phyloP scores from a whole-genome alignment of 306 rosid genomes.

The Rosa chinensis region DNA sequence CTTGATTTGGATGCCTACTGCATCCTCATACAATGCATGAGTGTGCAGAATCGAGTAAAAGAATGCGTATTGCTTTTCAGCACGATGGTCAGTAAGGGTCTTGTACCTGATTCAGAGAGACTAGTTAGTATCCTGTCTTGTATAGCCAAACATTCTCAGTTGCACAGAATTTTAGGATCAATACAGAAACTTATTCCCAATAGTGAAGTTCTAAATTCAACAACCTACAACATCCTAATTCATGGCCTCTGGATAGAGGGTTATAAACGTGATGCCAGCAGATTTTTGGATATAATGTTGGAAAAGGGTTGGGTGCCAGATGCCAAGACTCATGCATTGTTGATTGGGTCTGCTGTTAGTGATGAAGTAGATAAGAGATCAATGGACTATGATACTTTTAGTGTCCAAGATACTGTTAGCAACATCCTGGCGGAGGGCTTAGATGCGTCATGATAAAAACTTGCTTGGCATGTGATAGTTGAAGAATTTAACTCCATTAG shows the following conservation, averaged over 20 bases:
- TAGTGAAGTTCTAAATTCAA: constrained; percentile 44
- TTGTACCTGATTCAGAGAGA: constrained; percentile 57
- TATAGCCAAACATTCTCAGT: constrained; percentile 47
- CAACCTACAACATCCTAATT: constrained; percentile 52
- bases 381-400: constrained; percentile 23
- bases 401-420: constrained; percentile 61
- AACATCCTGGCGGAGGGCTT: constrained; percentile 74
- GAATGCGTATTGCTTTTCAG: constrained; percentile 56
- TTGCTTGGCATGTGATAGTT: not conserved
- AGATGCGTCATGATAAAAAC: constrained; percentile 37
- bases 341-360: constrained; percentile 57
- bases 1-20: constrained; percentile 60
- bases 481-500: not conserved
- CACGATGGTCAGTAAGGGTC: constrained; percentile 61
- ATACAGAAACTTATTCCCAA: constrained; percentile 41
- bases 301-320: constrained; percentile 92
- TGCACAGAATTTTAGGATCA: constrained; percentile 50
- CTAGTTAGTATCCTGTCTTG: constrained; percentile 52
- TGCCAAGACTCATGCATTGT: constrained; percentile 65
- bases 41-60: constrained; percentile 42
- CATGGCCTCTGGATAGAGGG: constrained; percentile 85
- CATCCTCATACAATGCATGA: constrained; percentile 59
- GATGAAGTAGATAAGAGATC: constrained; percentile 33
- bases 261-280: constrained; percentile 44
- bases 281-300: constrained; percentile 71